Conservation (phyloP, 768 basidiomycete genomes). For the Mycena vulgaris region DNA sequence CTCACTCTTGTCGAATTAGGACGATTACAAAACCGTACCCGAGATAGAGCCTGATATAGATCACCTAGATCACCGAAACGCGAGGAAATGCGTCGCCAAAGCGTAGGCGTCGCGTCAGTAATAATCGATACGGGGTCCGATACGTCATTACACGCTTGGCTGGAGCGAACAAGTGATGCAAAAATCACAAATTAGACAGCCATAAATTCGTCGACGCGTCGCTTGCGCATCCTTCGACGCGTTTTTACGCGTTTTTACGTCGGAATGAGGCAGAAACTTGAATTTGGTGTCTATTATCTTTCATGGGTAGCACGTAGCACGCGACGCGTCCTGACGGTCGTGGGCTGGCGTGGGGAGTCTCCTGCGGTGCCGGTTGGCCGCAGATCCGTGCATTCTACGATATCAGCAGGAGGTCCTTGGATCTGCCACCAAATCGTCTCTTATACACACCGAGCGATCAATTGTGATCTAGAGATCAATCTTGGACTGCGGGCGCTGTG, state of each 20-base stretch:
- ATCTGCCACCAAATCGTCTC: neutral
- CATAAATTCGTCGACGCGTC: constrained; percentile 35
- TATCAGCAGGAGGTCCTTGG: constrained; percentile 4
- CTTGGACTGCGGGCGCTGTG: constrained; percentile 32
- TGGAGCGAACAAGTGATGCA: constrained; percentile 25
- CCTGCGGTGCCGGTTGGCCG: constrained; percentile 16
- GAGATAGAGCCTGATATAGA: constrained; percentile 11
- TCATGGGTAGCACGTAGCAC: neutral
- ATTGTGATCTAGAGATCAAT: constrained; percentile 29
- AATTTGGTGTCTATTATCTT: neutral
- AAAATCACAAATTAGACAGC: constrained; percentile 9
- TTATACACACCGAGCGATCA: neutral
- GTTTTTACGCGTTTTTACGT: constrained; percentile 65
- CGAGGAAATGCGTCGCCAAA: neutral
- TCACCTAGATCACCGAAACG: constrained; percentile 17
- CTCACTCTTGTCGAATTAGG: neutral
- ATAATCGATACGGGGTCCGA: neutral
- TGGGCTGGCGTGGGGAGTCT: constrained; percentile 8
- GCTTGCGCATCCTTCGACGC: constrained; percentile 48
- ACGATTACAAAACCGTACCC: neutral
- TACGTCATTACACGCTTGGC: constrained; percentile 26
- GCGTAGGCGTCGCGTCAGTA: neutral
- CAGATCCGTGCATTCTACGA: constrained; percentile 27
- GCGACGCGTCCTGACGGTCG: constrained; percentile 31
- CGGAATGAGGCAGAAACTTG: neutral